Percentiles rank a stretch among this genome's conserved stretches.
Evolutionary conservation across 129 eudicot species (phyloP).

Genomic region (Helianthus annuus): HanXRQr2.0-SUNRISE NC_035443.2:24573409-24573908

Average conservation of each 20-base stretch:
- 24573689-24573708: constrained; percentile 90
- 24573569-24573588: constrained; percentile 84
- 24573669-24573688: constrained; percentile 89
- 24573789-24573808: neutral
- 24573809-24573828: too few species aligned
- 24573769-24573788: constrained; percentile 99
- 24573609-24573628: constrained; percentile 84
- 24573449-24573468: constrained; percentile 95
- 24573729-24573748: constrained; percentile 80
- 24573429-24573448: constrained; percentile 89
- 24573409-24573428: constrained; percentile 44
- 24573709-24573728: constrained; percentile 74
- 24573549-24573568: constrained; percentile 78
- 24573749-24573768: constrained; percentile 95
- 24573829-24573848: too few species aligned
- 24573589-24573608: constrained; percentile 73
- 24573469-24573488: constrained; percentile 95
- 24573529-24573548: constrained; percentile 87
- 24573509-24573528: constrained; percentile 94
- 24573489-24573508: constrained; percentile 73
- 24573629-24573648: constrained; percentile 72
- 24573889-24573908: too few species aligned
- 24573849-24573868: too few species aligned
- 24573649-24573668: constrained; percentile 76
- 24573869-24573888: too few species aligned